Evolutionary conservation across 1,284 basidiomycete species (phyloP), one percentile per base, ranked within the genome.

Genomic region (Naganishia liquefaciens): DNA sequence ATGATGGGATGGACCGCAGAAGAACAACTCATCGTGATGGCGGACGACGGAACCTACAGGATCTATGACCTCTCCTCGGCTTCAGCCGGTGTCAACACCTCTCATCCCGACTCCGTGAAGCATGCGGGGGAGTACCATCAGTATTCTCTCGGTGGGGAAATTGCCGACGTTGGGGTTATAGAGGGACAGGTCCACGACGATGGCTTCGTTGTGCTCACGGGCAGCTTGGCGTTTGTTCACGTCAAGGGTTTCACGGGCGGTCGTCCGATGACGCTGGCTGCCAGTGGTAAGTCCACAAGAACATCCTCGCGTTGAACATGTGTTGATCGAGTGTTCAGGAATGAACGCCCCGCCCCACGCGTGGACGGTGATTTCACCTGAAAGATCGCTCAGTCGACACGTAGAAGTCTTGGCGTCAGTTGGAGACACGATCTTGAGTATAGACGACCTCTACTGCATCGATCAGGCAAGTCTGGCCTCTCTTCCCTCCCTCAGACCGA

Each of bases 31-130:
- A 87, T 89, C 0, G 85, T 95, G 6, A 80, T 99, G 33, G 92
- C 93, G 70, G 93, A 96, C 76, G 93, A 97, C 72, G 95, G 95
- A 19, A 83, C 85, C 10, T 97, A 96, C 75, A 84, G 95, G 46
- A 75, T 97, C 21, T 97, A 98, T 75, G 88, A 94, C 76, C 82
- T 97, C 23, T 76, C 77, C 15, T 33, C 72, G 62, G 10, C 72
- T 68, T 5, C 71, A 64, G 42, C 72, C 69, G 37, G 62, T 62
- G 30, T 54, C 28, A 9, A n/a, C 49, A 42, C 39, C 27, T 23
- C 39, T 21, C 21, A 21, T 37, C 39, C 21, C n/a, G 39, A 37
- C 3, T 58, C 62, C 4, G 52, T 25, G 10, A 6, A 72, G 64
- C 5, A 60, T 61, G 50, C 50, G 51, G 71, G 78, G 52, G 87